phyloP scores from a whole-genome alignment of 768 basidiomycete genomes.

The Lentinus brumalis region DNA sequence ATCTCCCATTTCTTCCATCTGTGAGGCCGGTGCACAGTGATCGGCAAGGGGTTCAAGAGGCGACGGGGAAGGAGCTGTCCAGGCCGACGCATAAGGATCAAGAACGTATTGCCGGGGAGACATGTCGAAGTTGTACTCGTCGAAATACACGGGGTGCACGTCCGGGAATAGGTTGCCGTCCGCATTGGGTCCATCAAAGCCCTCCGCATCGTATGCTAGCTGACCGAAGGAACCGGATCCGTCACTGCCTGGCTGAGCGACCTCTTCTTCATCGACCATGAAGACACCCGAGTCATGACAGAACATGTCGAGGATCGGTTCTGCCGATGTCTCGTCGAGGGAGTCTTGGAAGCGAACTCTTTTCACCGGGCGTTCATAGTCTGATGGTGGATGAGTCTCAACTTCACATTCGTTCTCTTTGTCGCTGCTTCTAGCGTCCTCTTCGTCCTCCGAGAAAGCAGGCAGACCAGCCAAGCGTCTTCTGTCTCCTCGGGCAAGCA shows the following conservation, averaged over 20 bases:
- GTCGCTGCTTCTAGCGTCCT: constrained; percentile 6
- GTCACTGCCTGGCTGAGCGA: not conserved
- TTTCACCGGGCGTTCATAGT: constrained; percentile 4
- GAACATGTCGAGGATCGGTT: not conserved
- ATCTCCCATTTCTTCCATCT: not conserved
- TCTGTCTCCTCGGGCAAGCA: constrained; percentile 47
- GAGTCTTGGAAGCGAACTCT: constrained; percentile 2
- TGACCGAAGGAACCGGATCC: constrained; percentile 8
- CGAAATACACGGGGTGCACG: constrained; percentile 22
- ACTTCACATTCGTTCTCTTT: not conserved
- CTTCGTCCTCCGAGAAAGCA: not conserved
- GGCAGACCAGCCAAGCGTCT: constrained; percentile 27
- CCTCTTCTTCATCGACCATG: not conserved
- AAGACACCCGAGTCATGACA: constrained; percentile 25
- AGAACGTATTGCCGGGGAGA: not conserved
- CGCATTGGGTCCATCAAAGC: constrained; percentile 20
- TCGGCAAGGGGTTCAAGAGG: no score
- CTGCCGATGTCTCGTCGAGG: not conserved
- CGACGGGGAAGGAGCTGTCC: no score
- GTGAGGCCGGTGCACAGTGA: not conserved
- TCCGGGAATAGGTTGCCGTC: constrained; percentile 26
- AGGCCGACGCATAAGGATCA: not conserved
- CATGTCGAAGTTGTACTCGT: constrained; percentile 4
- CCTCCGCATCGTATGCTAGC: constrained; percentile 24
- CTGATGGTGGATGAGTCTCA: not conserved